A percentile compares a stretch with the other conserved stretches of the same genome.
phyloP scores from a whole-genome alignment of 495 filamentous ascomycete species.

The Aspergillus funiculosus region DNA sequence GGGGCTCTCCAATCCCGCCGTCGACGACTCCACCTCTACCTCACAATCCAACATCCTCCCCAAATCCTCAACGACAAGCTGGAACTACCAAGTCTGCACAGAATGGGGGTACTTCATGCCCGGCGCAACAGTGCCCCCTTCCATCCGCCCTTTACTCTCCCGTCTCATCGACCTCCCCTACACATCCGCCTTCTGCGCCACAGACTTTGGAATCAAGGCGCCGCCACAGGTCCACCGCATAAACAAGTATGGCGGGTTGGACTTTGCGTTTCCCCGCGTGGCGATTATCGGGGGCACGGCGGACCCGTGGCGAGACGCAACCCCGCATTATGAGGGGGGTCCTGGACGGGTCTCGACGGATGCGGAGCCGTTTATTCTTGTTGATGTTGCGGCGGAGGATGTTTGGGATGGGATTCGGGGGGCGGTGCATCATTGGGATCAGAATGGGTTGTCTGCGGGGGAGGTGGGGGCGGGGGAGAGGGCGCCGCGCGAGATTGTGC shows the following conservation, averaged over 20 bases:
- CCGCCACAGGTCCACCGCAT: constrained; percentile 51
- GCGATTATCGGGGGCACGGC: constrained; percentile 62
- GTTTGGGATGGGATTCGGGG: constrained; percentile 27
- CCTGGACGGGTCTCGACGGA: constrained; percentile 45
- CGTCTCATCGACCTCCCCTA: constrained; percentile 55
- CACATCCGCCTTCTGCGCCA: constrained; percentile 46
- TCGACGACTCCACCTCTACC: neutral
- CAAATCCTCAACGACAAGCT: constrained; percentile 47
- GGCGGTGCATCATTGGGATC: constrained; percentile 66
- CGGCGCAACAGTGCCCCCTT: constrained; percentile 53
- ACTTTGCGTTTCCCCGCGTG: constrained; percentile 57
- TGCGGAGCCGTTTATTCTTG: constrained; percentile 56
- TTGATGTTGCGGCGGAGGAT: constrained; percentile 29
- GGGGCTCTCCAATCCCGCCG: constrained; percentile 34
- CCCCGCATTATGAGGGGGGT: constrained; percentile 52
- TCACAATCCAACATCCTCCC: constrained; percentile 2
- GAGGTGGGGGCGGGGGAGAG: constrained; percentile 44
- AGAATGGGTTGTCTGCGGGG: constrained; percentile 61
- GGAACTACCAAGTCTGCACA: constrained; percentile 53
- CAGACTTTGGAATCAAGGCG: constrained; percentile 57
- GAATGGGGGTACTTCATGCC: constrained; percentile 67
- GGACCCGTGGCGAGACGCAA: constrained; percentile 66
- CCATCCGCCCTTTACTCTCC: constrained; percentile 58
- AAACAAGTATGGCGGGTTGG: constrained; percentile 65
- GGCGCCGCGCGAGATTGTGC: constrained; percentile 49